Base-by-base conservation (phyloP, 2,329 filamentous ascomycete genomes). In the Myriosclerotinia scirpicola region DNA sequence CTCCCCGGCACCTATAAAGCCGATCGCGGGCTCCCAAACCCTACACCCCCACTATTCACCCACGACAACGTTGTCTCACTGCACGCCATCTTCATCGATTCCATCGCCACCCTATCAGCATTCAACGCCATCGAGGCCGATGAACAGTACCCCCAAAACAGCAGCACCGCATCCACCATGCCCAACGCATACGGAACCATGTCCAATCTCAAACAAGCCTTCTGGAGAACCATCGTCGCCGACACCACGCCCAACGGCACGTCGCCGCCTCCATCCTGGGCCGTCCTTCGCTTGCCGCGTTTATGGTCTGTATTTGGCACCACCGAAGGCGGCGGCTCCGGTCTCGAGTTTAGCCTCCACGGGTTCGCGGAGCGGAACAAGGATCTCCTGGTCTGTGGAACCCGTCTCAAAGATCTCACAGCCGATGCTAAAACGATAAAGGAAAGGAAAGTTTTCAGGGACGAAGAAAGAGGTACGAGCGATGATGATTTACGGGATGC, bases 201-300 rank as follows among this genome's bases (percentile, higher is more conserved):
- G 2, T 38, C 60, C 8, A 46, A 46, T 11, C 44, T 65, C 14
- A 65, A 52, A 42, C 34, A 65, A 59, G 64, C 54, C 34, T 65
- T 65, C 17, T 65, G 64, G 54, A 65, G 38, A 34, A 60, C 64
- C 8, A 60, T 60, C 30, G 36, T 54, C 22, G 64, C 64, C 8
- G 17, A 60, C 30, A 65, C 34, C n/a, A 60, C 36, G 20, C 44
- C 40, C 22, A 65, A 22, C 3, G 54, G 64, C 9, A 44, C 44
- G 34, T 60, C 53, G 20, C 64, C 54, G 26, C 46, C 64, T 34
- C 17, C 36, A 22, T 65, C 64, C 7, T 65, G 64, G 64, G 54
- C 64, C 0, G 54, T 65, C 15, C 64, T 65, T 26, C 54, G 54
- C 7, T 38, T 65, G 20, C 64, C 64, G 1, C 17, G 15, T 17